These are phyloP conservation scores for Neofusicoccum laricinum DNA, from an alignment of 2,329 filamentous ascomycete species.

Conservation along the genomic window DNA sequence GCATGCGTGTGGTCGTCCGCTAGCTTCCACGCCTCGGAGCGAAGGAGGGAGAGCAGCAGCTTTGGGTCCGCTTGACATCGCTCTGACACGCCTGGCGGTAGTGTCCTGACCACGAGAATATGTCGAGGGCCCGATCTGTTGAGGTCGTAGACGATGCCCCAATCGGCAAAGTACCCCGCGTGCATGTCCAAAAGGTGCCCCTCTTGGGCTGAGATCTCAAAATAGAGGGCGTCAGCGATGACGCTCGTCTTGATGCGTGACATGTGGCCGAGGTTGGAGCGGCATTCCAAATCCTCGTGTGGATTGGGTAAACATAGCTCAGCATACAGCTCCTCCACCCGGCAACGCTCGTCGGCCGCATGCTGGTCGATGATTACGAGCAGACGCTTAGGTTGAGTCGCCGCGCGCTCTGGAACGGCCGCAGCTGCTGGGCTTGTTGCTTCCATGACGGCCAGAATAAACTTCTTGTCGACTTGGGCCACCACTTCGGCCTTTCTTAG, in stretches of 20 bases:
- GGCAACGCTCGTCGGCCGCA: constrained; percentile 85
- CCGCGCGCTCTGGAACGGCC: not conserved
- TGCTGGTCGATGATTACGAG: constrained; percentile 88
- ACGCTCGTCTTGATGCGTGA: constrained; percentile 30
- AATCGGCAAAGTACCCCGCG: constrained; percentile 59
- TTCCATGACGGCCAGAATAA: constrained; percentile 67
- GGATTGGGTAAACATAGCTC: constrained; percentile 45
- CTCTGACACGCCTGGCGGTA: constrained; percentile 73
- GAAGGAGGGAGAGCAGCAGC: constrained; percentile 70
- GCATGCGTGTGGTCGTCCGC: constrained; percentile 40
- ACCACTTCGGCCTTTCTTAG: constrained; percentile 65
- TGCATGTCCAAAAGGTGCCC: constrained; percentile 54
- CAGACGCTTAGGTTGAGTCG: constrained; percentile 28
- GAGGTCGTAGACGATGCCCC: constrained; percentile 71
- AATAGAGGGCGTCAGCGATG: constrained; percentile 56
- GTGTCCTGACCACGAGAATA: constrained; percentile 50
- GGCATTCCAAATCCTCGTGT: constrained; percentile 20
- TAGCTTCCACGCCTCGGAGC: constrained; percentile 69
- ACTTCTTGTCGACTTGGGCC: constrained; percentile 85
- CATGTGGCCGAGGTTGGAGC: constrained; percentile 31
- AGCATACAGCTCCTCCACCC: constrained; percentile 69
- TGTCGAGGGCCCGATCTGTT: constrained; percentile 16
- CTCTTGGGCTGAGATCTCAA: constrained; percentile 65
- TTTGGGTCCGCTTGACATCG: constrained; percentile 71
- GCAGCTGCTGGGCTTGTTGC: constrained; percentile 16